Base-by-base conservation (phyloP, 768 basidiomycete genomes). In the Termitomyces heimii region DNA sequence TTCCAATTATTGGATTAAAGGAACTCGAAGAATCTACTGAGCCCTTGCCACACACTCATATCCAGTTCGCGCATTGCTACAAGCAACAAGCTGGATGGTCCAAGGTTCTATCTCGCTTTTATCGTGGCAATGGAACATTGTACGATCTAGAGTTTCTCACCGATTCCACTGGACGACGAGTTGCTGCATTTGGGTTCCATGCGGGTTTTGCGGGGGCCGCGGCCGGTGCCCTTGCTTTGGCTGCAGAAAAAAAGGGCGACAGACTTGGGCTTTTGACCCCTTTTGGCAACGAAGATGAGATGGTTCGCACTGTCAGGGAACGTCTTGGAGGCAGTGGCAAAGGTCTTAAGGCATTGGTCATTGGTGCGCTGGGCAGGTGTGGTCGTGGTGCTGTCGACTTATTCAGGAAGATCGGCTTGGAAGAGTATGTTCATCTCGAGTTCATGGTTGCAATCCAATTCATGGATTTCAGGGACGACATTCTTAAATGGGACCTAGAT, bases 201-300 rank as follows among this genome's bases (percentile, higher is more conserved):
- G 97, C 97, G 13, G 97, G 97, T 5, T 99, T 98, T 65, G 94
- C 96, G n/a, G 97, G 97, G 16, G 93, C 94, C 10, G 96, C 94
- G 5, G 94, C 91, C 0, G 88, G 91, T 22, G 91, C 90, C 8
- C 80, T 98, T 28, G 93, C 92, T 3, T 70, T 85, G 34, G 90
- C 88, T 1, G 79, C 88, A 22, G 81, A 88, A 53, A 77, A 79
- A 60, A 75, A 80, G 46, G 85, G 83, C 1, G 70, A 81, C 64
- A 71, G 71, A 5, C 75, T 96, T 31, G 91, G 88, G 4, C 73
- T 70, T 28, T 74, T 98, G 61, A 80, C 86, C 61, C 92, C 97
- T 4, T 99, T 88, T 66, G 75, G 75, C 55, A 92, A 96, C 65
- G 97, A 98, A 68, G 65, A 64, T 24, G 92, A 84, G 29, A 94